These are phyloP conservation scores for Penicillium riverlandense DNA, from an alignment of 495 filamentous ascomycete species.

Conservation along the genomic window DNA sequence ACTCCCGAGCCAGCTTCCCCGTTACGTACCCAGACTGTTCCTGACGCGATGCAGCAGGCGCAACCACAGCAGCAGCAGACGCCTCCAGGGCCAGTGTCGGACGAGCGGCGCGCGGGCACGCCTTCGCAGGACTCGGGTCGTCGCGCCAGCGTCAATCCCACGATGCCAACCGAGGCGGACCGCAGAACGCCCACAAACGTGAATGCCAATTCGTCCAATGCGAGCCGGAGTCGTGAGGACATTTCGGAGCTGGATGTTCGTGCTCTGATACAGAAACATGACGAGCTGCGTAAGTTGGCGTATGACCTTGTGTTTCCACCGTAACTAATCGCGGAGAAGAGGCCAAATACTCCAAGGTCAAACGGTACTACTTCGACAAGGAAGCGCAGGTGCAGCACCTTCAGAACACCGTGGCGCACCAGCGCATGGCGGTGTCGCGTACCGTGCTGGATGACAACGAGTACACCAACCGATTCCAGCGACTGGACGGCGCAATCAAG, in stretches of 20 bases:
- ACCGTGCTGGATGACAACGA: constrained; percentile 95
- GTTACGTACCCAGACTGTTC: constrained; percentile 15
- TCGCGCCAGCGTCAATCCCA: constrained; percentile 14
- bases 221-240: constrained; percentile 41
- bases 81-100: constrained; percentile 2
- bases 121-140: constrained; percentile 9
- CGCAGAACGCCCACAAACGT: constrained; percentile 48
- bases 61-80: constrained; percentile 9
- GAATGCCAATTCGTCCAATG: not conserved
- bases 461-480: constrained; percentile 82
- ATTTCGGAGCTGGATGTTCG: constrained; percentile 41
- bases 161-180: constrained; percentile 11
- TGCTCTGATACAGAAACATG: constrained; percentile 40
- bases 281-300: constrained; percentile 57
- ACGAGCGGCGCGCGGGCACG: not conserved
- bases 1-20: constrained; percentile 39
- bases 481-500: constrained; percentile 89
- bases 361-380: constrained; percentile 93
- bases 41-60: constrained; percentile 29
- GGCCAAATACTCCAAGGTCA: constrained; percentile 95
- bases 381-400: constrained; percentile 89
- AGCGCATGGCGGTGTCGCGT: constrained; percentile 87
- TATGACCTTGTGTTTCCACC: not conserved
- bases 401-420: constrained; percentile 93
- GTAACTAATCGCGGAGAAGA: constrained; percentile 42